A percentile compares a stretch with the other conserved stretches of the same genome.
Evolutionary conservation across 768 basidiomycete species (phyloP).

Genomic region (Lactarius hatsudake): DNA sequence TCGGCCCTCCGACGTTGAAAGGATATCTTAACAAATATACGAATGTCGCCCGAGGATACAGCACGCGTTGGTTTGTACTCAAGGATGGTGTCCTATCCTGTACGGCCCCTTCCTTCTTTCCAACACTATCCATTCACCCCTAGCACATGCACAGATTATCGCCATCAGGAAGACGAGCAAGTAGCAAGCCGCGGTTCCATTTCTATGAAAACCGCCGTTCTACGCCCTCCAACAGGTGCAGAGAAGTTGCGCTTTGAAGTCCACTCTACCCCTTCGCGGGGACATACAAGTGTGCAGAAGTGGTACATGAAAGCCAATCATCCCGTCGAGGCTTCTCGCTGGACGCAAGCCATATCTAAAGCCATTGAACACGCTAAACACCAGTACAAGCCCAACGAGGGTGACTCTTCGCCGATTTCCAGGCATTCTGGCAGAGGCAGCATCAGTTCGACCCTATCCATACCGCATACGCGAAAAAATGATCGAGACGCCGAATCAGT

Average conservation of each 20-base stretch:
- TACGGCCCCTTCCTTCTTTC: conserved; percentile 38
- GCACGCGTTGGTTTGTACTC: conserved; percentile 89
- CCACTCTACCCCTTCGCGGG: conserved; percentile 53
- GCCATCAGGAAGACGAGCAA: conserved; percentile 86
- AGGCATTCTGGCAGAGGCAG: conserved; percentile 23
- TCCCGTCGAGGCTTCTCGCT: conserved; percentile 84
- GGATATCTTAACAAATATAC: conserved; percentile 91
- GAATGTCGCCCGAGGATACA: conserved; percentile 88
- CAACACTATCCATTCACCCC: neutral
- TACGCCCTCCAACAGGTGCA: conserved; percentile 49
- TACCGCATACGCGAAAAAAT: conserved; percentile 14
- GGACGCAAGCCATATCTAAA: conserved; percentile 73
- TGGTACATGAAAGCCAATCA: conserved; percentile 87
- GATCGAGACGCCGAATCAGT: conserved; percentile 25
- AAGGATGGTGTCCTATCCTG: conserved; percentile 84
- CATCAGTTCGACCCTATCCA: conserved; percentile 15
- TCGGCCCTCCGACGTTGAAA: conserved; percentile 59
- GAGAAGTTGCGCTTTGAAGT: conserved; percentile 83
- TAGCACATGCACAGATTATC: conserved; percentile 52
- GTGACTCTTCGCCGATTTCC: conserved; percentile 38
- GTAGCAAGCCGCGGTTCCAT: conserved; percentile 85
- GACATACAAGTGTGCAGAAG: conserved; percentile 53
- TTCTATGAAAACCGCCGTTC: conserved; percentile 72
- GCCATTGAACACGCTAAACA: conserved; percentile 69
- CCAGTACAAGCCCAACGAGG: conserved; percentile 40